These are phyloP conservation scores for Lojkania enalia DNA, from an alignment of 2,329 filamentous ascomycete species.

Conservation along the genomic window DNA sequence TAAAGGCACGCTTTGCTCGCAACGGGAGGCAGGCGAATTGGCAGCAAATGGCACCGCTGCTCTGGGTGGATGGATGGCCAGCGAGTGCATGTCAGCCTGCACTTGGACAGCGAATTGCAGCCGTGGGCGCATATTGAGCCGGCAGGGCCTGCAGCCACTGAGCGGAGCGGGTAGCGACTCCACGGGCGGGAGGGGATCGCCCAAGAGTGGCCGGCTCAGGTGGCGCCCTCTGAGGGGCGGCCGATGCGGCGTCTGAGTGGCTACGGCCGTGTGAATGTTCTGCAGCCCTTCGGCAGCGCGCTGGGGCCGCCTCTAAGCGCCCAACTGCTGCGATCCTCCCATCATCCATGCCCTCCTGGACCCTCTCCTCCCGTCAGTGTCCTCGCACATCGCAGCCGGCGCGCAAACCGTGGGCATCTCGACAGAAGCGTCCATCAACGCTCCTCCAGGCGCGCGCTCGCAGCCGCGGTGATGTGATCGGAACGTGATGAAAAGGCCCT, in stretches of 20 bases:
- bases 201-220: conserved; percentile 26
- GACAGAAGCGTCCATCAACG: background rate
- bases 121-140: conserved; percentile 30
- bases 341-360: background rate
- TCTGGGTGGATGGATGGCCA: conserved; percentile 25
- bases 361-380: too few species aligned
- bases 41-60: background rate
- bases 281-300: conserved; percentile 25
- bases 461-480: conserved; percentile 30
- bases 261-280: conserved; percentile 21
- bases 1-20: background rate
- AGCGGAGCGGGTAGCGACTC: conserved; percentile 26
- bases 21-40: conserved; percentile 3
- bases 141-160: conserved; percentile 35
- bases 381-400: background rate
- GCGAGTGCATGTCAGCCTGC: conserved; percentile 36
- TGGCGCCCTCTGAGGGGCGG: conserved; percentile 21
- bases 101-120: conserved; percentile 32
- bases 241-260: conserved; percentile 22
- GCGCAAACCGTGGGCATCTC: background rate
- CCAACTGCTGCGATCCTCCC: background rate
- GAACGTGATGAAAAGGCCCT: conserved; percentile 25
- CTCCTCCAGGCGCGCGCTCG: background rate
- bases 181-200: conserved; percentile 28
- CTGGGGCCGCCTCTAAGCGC: conserved; percentile 1